Evolutionary conservation across 495 filamentous ascomycete species (phyloP), one percentile per base, ranked within the genome.

Genomic region (Geoglossum glabrum): DNA sequence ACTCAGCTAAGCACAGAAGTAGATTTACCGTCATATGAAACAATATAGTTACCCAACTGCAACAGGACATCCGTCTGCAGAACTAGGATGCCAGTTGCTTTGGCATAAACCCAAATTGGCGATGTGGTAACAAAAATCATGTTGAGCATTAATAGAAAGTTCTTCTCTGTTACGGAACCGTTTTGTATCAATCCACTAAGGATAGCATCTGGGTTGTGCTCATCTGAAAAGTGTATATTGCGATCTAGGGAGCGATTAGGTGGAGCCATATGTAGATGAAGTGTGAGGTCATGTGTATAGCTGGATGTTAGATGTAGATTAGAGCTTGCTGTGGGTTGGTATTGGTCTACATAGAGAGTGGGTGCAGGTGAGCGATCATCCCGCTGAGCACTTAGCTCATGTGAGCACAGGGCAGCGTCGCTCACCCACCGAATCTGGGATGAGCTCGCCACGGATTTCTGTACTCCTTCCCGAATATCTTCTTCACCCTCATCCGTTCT

Each of bases 111-210:
- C 36, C 54, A 54, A 52, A 65, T 47, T 19, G 59, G 59, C 0
- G 36, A 40, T 40, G 57, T 45, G 8, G 59, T 59, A 28, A 61
- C 45, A 56, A 64, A 57, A 36, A 66, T 28, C 50, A 66, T 66
- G 47, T 58, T 55, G 46, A 66, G 61, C 50, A 66, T 61, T 31
- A 21, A 13, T 27, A 66, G 64, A 62, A 66, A 64, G 56, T 59
- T 62, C 54, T 30, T 57, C 58, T 66, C 61, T 0, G 57, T 65
- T 47, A 66, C 17, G 9, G 61, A 66, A 15, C 61, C 36, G 17
- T 40, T 34, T 40, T 40, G 36, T 40, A 40, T 40, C 50, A 64
- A 45, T 21, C 59, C 57, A 30, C 63, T 52, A 8, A 65, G 49
- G 54, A 55, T 56, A 25, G 49, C 60, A 33, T 65, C 57, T 57